Percentiles rank a stretch among this genome's conserved stretches.
phyloP scores from a whole-genome alignment of 768 basidiomycete genomes.

The Boletus patriciae region DNA sequence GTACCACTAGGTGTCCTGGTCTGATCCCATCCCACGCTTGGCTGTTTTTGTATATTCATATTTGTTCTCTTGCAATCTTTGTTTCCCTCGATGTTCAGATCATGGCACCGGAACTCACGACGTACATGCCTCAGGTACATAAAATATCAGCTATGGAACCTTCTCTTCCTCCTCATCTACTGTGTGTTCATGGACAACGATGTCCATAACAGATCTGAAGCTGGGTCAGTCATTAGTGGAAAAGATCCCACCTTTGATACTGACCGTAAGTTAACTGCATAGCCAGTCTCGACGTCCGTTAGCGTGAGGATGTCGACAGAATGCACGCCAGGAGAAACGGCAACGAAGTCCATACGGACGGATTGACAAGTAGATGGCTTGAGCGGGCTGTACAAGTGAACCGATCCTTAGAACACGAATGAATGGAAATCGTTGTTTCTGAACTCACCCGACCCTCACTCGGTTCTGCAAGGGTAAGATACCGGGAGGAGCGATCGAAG shows the following conservation, averaged over 20 bases:
- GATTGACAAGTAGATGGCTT: conserved; percentile 83
- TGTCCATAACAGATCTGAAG: conserved; percentile 67
- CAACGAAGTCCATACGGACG: conserved; percentile 82
- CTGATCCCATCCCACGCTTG: conserved; percentile 4
- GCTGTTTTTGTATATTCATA: conserved; percentile 26
- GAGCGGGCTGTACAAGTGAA: conserved; percentile 54
- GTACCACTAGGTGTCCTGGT: conserved; percentile 22
- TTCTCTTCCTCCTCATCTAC: not conserved
- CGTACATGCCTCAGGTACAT: conserved; percentile 12
- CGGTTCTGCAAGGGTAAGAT: conserved; percentile 76
- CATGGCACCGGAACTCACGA: conserved; percentile 1
- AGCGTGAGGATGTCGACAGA: conserved; percentile 69
- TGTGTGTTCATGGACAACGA: conserved; percentile 62
- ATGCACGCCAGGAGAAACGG: conserved; percentile 78
- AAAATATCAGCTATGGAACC: conserved; percentile 14
- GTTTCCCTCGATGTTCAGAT: conserved; percentile 2
- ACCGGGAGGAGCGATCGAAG: conserved; percentile 47
- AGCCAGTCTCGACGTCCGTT: conserved; percentile 73
- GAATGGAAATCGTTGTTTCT: not conserved
- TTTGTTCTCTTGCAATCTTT: conserved; percentile 13
- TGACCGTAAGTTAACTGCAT: conserved; percentile 72
- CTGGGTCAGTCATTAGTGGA: conserved; percentile 2
- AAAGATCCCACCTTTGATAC: conserved; percentile 9
- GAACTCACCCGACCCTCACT: conserved; percentile 73
- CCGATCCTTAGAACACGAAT: not conserved